Base-by-base conservation (phyloP, 2,329 filamentous ascomycete genomes). In the Phoma sp. region DNA sequence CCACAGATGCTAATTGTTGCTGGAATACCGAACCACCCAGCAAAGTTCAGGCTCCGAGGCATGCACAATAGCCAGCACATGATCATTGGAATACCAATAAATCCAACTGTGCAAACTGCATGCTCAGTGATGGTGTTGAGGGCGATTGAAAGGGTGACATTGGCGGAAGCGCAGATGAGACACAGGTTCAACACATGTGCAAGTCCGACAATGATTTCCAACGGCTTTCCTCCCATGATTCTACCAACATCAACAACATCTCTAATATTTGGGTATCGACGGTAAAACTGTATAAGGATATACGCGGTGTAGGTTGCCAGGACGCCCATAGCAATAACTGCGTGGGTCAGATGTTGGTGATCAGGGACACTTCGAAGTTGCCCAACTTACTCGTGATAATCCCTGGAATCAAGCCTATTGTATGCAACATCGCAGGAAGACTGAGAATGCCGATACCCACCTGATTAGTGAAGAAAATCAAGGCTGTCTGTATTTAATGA, bases 101-200 rank as follows among this genome's bases (percentile, higher is more conserved):
- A 88, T 1, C 84, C 77, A 48, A 88, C 83, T 11, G 84, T 85
- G 71, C 86, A 89, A 0, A 83, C 80, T 0, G 81, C 83, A 54
- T 87, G 80, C 5, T 83, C 69, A 10, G 84, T 84, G 37, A 90
- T 77, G 46, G 80, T 84, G 64, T 85, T 84, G 68, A 89, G 83
- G 65, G 86, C 87, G 62, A 89, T 87, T 33, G 50, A 48, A 42
- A 61, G 45, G 0, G 56, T 59, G 20, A 61, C 38, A 11, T 47
- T 33, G 9, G 59, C 38, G 1, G 53, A 59, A 18, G 48, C 26
- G 37, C 58, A 61, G 14, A 38, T 57, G 11, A 60, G 37, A 23
- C 45, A 20, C 12, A 56, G 52, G 10, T 58, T 61, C 7, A 61
- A 45, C 0, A 61, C 58, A 14, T 50, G 51, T 21, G 36, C 37